Conservation (phyloP, 768 basidiomycete genomes). For the Collybia nuda region DNA sequence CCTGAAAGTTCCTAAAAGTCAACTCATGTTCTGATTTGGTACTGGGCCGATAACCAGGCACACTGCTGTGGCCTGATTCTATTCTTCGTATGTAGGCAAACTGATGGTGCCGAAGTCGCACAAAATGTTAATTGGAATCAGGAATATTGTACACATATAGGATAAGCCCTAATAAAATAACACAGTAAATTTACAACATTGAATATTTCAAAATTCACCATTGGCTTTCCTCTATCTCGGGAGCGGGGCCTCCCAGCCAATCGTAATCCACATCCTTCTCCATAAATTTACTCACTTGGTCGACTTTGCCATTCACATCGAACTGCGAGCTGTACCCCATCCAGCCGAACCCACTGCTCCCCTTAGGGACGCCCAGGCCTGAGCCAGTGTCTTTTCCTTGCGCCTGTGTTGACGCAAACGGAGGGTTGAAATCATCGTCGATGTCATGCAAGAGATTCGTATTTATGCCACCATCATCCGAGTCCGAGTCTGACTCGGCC, state of each 20-base stretch:
- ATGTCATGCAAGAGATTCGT: conserved; percentile 8
- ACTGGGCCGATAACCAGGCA: too few species aligned
- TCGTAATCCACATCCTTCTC: conserved; percentile 60
- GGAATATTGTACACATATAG: too few species aligned
- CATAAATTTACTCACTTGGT: conserved; percentile 51
- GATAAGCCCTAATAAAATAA: too few species aligned
- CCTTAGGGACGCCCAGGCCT: conserved; percentile 1
- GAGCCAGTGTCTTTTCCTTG: neutral
- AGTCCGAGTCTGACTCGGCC: conserved; percentile 30
- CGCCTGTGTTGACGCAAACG: conserved; percentile 33
- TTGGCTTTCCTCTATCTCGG: neutral
- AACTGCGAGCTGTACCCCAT: conserved; percentile 58
- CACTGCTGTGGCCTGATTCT: too few species aligned
- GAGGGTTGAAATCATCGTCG: conserved; percentile 23
- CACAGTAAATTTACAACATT: too few species aligned
- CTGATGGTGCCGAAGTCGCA: too few species aligned
- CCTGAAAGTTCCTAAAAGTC: too few species aligned
- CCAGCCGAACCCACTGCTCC: conserved; percentile 27
- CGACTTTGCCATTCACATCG: conserved; percentile 54
- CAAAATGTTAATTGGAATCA: too few species aligned
- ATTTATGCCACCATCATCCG: conserved; percentile 17
- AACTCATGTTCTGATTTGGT: too few species aligned
- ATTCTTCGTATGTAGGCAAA: too few species aligned
- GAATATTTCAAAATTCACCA: too few species aligned
- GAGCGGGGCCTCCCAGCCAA: conserved; percentile 46